A percentile compares a stretch with the other conserved stretches of the same genome.
phyloP scores from a whole-genome alignment of 1,139 yeast species.

The Zygosaccharomyces pseudobailii region DNA sequence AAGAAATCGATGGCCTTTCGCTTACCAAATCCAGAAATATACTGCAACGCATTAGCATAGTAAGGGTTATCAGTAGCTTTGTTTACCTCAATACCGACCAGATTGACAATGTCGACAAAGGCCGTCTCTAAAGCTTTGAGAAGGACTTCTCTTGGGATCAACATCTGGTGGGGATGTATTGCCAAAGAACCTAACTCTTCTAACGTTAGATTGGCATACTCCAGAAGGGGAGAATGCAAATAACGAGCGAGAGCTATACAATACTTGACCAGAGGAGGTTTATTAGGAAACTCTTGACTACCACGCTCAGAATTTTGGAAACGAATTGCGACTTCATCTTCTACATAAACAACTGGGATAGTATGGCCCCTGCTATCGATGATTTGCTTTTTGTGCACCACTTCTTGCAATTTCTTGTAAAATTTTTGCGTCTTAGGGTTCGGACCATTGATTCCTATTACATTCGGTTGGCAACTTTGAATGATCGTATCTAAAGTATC shows the following conservation, averaged over 20 bases:
- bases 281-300: conserved; percentile 75
- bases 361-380: conserved; percentile 43
- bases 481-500: conserved; percentile 55
- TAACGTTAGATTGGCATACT: conserved; percentile 69
- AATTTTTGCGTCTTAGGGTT: conserved; percentile 68
- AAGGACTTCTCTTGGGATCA: conserved; percentile 62
- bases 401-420: conserved; percentile 51
- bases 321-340: conserved; percentile 89
- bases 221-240: conserved; percentile 84
- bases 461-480: conserved; percentile 65
- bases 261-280: conserved; percentile 76
- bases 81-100: conserved; percentile 91
- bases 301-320: conserved; percentile 81
- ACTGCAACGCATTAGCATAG: conserved; percentile 66
- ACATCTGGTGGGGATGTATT: conserved; percentile 70
- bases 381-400: conserved; percentile 55
- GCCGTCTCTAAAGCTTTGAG: conserved; percentile 69
- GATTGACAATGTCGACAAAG: conserved; percentile 83
- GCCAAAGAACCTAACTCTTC: conserved; percentile 67
- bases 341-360: conserved; percentile 65
- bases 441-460: conserved; percentile 83
- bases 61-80: conserved; percentile 73
- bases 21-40: conserved; percentile 88
- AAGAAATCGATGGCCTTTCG: conserved; percentile 87
- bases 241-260: conserved; percentile 88